Percentiles rank a stretch among this genome's conserved stretches.
These are phyloP conservation scores for Phytophthora sp. DNA, from an alignment of 352 stramenopile species.

Conservation along the genomic window DNA sequence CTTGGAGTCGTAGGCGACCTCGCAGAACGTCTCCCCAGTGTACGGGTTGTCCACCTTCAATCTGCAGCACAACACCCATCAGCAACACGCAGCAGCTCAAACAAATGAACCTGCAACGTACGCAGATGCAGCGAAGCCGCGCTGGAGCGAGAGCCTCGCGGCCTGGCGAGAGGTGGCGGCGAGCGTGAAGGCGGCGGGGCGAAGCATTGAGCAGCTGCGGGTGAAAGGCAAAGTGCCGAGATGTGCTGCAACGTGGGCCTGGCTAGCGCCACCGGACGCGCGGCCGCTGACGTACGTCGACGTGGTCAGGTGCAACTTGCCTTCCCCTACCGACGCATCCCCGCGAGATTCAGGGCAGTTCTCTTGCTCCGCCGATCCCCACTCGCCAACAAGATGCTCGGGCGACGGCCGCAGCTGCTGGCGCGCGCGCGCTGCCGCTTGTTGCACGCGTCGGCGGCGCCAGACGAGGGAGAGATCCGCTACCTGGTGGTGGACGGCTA, in stretches of 20 bases:
- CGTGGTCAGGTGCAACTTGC: conserved; percentile 10
- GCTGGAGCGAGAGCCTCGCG: conserved; percentile 18
- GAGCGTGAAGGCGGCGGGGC: conserved; percentile 29
- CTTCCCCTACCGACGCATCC: conserved; percentile 9
- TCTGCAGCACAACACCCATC: conserved; percentile 13
- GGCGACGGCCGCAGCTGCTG: conserved; percentile 1
- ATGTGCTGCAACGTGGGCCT: conserved; percentile 15
- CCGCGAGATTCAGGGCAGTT: conserved; percentile 17
- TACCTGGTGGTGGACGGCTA: conserved; percentile 85
- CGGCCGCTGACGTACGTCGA: neutral
- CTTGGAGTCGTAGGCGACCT: conserved; percentile 67
- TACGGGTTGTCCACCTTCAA: conserved; percentile 82
- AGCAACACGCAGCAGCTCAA: neutral
- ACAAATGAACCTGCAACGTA: conserved; percentile 20
- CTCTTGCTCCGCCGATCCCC: conserved; percentile 16
- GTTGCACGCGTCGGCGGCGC: neutral
- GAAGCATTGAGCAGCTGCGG: conserved; percentile 24
- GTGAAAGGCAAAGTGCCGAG: conserved; percentile 23
- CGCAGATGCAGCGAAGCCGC: conserved; percentile 40
- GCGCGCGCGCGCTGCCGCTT: neutral
- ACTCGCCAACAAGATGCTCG: conserved; percentile 28
- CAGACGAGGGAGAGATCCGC: conserved; percentile 29
- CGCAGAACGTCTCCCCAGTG: conserved; percentile 65
- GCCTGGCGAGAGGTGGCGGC: conserved; percentile 17
- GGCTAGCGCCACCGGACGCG: conserved; percentile 30